phyloP scores from a whole-genome alignment of 176 grass and related monocot species.

The Poa pratensis region DNA sequence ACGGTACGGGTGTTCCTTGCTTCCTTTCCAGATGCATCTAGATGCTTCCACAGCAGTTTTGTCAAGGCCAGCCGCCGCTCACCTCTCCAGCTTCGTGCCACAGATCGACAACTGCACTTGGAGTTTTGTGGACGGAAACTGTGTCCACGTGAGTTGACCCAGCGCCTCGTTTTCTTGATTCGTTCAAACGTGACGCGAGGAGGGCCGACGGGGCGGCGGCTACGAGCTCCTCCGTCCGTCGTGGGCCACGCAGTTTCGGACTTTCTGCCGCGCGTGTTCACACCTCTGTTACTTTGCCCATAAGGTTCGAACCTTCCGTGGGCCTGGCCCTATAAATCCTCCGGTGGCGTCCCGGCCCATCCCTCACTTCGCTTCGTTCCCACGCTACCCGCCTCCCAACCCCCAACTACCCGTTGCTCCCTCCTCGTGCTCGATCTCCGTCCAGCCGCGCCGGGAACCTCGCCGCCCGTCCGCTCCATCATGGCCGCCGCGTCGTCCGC shows the following conservation, averaged over 20 bases:
- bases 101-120: too few species aligned
- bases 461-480: neutral
- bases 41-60: too few species aligned
- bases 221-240: too few species aligned
- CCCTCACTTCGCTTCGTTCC: neutral
- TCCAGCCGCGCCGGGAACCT: neutral
- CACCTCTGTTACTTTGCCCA: neutral
- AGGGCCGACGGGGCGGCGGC: too few species aligned
- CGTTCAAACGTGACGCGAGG: neutral
- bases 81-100: too few species aligned
- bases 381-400: slow-evolving; percentile 34
- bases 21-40: neutral
- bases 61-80: too few species aligned
- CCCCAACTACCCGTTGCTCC: slow-evolving; percentile 21
- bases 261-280: too few species aligned
- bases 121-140: too few species aligned
- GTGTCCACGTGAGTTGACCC: too few species aligned
- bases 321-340: slow-evolving; percentile 35
- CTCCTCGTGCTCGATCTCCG: neutral
- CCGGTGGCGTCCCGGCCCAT: slow-evolving; percentile 33
- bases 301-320: slow-evolving; percentile 19
- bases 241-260: too few species aligned
- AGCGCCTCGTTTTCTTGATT: neutral
- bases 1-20: neutral
- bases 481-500: slow-evolving; percentile 82